Conservation (phyloP, 2,329 filamentous ascomycete genomes). For the Paracoccidioides brasiliensis region DNA sequence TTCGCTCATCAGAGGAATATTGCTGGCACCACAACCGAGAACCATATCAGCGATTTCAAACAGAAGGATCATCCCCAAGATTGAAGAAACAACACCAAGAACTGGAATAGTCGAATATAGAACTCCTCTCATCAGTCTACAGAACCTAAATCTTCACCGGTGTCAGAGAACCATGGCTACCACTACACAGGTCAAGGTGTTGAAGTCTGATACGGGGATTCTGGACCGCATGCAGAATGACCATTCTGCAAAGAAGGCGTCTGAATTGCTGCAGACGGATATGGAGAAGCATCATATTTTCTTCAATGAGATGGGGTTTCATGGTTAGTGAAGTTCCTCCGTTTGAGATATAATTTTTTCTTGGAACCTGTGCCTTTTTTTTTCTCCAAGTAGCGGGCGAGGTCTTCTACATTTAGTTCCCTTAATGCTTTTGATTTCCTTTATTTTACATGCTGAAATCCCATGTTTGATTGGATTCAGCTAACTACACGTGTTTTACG, state of each 20-base stretch:
- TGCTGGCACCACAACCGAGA: too few species aligned
- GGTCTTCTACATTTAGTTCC: not conserved
- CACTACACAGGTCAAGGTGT: constrained; percentile 34
- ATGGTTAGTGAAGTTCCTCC: constrained; percentile 35
- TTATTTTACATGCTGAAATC: too few species aligned
- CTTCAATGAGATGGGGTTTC: constrained; percentile 63
- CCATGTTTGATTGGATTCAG: not conserved
- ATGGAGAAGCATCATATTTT: constrained; percentile 62
- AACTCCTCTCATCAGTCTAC: not conserved
- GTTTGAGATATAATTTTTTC: not conserved
- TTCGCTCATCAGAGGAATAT: too few species aligned
- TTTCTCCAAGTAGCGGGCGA: not conserved
- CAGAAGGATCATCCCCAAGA: not conserved
- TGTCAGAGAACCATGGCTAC: constrained; percentile 33
- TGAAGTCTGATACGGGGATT: constrained; percentile 31
- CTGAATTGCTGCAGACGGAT: constrained; percentile 62
- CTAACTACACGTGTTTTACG: not conserved
- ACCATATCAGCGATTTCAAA: too few species aligned
- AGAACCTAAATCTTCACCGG: not conserved
- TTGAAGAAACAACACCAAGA: not conserved
- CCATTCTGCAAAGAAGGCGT: constrained; percentile 49
- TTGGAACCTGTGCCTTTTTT: not conserved
- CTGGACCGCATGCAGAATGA: constrained; percentile 37
- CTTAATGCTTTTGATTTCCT: not conserved
- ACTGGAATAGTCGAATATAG: too few species aligned